Conservation (phyloP, 257 asterid species). For the Fraxinus excelsior region DNA sequence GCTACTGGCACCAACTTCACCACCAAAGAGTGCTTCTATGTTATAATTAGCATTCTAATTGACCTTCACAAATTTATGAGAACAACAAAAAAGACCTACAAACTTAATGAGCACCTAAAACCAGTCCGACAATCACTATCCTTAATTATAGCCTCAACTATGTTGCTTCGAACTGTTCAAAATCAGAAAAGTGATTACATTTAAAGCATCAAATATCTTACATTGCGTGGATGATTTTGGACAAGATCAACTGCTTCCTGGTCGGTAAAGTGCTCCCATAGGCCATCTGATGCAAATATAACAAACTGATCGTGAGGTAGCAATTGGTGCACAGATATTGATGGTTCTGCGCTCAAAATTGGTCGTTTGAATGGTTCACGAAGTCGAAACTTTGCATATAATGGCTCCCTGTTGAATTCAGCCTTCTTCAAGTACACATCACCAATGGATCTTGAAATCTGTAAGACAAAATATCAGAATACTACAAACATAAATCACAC, state of each 20-base stretch:
- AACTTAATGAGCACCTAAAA: background rate
- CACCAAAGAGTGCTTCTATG: background rate
- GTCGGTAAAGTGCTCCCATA: conserved; percentile 73
- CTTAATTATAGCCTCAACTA: background rate
- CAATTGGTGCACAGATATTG: conserved; percentile 52
- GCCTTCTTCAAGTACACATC: conserved; percentile 63
- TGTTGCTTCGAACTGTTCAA: background rate
- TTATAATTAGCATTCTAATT: background rate
- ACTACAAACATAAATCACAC: conserved; percentile 1
- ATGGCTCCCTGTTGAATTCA: conserved; percentile 68
- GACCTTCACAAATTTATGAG: background rate
- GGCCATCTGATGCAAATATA: conserved; percentile 73
- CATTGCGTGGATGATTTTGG: conserved; percentile 62
- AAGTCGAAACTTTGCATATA: conserved; percentile 61
- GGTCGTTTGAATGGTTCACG: conserved; percentile 70
- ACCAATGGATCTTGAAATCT: conserved; percentile 70
- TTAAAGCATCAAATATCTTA: conserved; percentile 35
- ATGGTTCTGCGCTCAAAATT: conserved; percentile 66
- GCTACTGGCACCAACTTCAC: background rate
- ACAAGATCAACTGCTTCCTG: conserved; percentile 71
- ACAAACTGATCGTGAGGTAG: conserved; percentile 69
- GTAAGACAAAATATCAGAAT: conserved; percentile 25
- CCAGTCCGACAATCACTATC: background rate
- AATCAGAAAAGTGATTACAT: conserved; percentile 5
- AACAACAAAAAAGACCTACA: conserved; percentile 1